Base-by-base conservation (phyloP, 2,329 filamentous ascomycete species). In the Fusarium nanum region DNA sequence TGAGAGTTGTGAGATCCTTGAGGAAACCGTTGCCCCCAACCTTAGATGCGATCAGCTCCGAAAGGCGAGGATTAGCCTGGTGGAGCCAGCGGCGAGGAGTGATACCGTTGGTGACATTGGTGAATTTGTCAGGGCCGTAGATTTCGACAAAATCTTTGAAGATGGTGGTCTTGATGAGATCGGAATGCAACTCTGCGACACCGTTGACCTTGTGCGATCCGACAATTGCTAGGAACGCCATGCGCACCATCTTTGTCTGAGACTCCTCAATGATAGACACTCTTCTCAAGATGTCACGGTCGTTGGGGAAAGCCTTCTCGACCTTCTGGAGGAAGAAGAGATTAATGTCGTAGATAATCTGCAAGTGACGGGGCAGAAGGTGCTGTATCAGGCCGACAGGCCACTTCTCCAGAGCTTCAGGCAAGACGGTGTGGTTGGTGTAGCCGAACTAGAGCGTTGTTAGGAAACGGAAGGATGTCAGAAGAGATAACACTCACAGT, bases 141-240 rank as follows among this genome's bases (percentile, higher is more conserved):
- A 99, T 93, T 74, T 89, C 88, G 64, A 99, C 95, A 81, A 99
- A 99, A 80, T 99, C 96, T 81, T 96, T 98, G 89, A 99, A 98
- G 74, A 99, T 97, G n/a, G 96, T 99, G 0, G 94, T 97, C 85
- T 96, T 96, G 85, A 99, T 97, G 62, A 99, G 86, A 78, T 99
- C 96, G 1, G 96, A 99, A 83, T 99, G 96, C 71, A 99, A 84
- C 83, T 99, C 96, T 34, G 96, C 96, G 37, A 99, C 96, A 79
- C 96, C 96, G 74, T 99, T 99, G 84, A 99, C 94, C 85, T 98
- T 99, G 88, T 98, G 96, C 37, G 96, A 98, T 49, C 96, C 96
- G 75, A 99, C 94, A 78, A 98, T 92, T 68, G 96, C 96, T 54
- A 99, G 84, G 81, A 89, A 96, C 4, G 96, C 96, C 96, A 99